These are phyloP conservation scores for Pigoraptor vietnamica DNA, from an alignment of 78 protist genomes.

Conservation along the genomic window DNA sequence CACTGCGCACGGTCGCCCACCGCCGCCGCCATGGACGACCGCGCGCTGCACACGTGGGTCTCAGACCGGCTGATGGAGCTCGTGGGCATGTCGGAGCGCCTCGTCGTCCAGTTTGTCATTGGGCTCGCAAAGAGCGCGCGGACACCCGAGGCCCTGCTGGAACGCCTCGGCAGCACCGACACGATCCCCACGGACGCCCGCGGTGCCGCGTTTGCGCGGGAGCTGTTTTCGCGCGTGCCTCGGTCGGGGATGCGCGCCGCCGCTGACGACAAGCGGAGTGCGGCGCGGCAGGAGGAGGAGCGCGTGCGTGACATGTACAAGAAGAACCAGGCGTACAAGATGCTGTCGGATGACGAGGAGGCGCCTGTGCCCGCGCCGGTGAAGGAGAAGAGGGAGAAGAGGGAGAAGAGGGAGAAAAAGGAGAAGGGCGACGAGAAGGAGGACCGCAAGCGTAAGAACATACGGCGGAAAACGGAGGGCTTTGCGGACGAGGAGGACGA, in stretches of 20 bases:
- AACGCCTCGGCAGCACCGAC: neutral
- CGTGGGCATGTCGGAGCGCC: neutral
- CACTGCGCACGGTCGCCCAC: neutral
- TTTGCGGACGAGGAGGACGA: neutral
- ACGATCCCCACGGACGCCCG: neutral
- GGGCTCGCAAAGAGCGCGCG: neutral
- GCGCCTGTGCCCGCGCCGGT: neutral
- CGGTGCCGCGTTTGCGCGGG: neutral
- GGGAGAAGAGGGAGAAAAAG: neutral
- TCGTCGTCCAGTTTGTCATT: neutral
- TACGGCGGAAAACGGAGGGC: neutral
- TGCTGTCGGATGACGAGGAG: slow-evolving; percentile 18
- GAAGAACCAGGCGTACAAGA: neutral
- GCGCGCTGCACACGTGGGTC: neutral
- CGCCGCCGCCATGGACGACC: neutral
- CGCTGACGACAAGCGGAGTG: neutral
- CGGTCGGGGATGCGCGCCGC: neutral
- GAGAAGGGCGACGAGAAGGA: neutral
- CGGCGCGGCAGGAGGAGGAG: neutral
- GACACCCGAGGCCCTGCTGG: neutral
- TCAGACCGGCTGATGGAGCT: neutral
- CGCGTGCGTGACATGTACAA: neutral
- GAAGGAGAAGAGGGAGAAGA: neutral
- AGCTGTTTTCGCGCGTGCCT: neutral
- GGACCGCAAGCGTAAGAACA: neutral